phyloP scores from a whole-genome alignment of 768 basidiomycete species.

The Suillus bovinus region DNA sequence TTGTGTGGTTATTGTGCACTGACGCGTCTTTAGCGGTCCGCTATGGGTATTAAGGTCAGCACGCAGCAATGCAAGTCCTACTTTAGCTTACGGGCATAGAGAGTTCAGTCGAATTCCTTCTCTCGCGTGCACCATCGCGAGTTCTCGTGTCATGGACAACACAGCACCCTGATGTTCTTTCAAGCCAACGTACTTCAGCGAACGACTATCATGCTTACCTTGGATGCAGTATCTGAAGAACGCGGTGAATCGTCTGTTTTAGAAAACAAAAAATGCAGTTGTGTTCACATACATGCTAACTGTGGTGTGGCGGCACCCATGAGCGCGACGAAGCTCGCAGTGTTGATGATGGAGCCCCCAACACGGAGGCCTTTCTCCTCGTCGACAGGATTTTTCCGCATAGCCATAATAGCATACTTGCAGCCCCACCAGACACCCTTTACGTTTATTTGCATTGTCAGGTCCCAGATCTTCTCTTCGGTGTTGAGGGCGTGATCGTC shows the following conservation, averaged over 20 bases:
- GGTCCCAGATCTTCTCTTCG: constrained; percentile 94
- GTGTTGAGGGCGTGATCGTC: constrained; percentile 97
- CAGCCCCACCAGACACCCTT: constrained; percentile 99
- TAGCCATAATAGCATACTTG: constrained; percentile 96
- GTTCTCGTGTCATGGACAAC: constrained; percentile 96
- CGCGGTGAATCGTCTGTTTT: constrained; percentile 7
- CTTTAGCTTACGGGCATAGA: constrained; percentile 81
- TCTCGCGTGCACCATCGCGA: constrained; percentile 96
- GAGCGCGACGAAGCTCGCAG: constrained; percentile 94
- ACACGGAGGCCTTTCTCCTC: constrained; percentile 73
- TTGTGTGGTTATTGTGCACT: constrained; percentile 28
- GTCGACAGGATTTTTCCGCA: constrained; percentile 90
- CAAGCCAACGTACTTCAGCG: constrained; percentile 8
- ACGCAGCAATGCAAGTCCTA: background rate
- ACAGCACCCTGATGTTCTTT: constrained; percentile 73
- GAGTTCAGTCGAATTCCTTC: constrained; percentile 97
- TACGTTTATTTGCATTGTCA: constrained; percentile 91
- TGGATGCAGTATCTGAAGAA: constrained; percentile 84
- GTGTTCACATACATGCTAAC: constrained; percentile 78
- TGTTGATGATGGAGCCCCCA: constrained; percentile 96
- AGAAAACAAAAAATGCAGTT: background rate
- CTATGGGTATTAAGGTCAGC: constrained; percentile 39
- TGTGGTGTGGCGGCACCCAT: constrained; percentile 98
- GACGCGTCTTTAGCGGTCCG: constrained; percentile 94
- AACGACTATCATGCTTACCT: constrained; percentile 45